These are phyloP conservation scores for Chiua virens DNA, from an alignment of 768 basidiomycete genomes.

Conservation along the genomic window DNA sequence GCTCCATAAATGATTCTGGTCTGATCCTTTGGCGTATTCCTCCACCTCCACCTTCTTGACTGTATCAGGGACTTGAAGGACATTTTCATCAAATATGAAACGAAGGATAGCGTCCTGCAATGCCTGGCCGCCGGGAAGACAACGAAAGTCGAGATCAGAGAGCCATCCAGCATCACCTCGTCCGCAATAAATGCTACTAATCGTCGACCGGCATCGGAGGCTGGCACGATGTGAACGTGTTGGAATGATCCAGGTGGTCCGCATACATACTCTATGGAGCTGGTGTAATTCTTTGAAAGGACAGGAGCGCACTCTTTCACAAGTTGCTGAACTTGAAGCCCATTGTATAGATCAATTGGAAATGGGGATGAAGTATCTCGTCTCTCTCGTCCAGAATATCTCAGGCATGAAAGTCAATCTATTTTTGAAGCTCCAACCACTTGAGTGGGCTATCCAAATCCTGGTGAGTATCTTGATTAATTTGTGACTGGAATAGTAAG, in stretches of 20 bases:
- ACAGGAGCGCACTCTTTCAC: constrained; percentile 13
- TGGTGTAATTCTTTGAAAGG: background rate
- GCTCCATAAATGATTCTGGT: constrained; percentile 4
- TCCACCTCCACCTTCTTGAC: constrained; percentile 1
- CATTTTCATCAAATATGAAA: constrained; percentile 17
- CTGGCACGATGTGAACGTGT: constrained; percentile 4
- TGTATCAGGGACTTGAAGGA: background rate
- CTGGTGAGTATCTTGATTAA: too few relatives aligned
- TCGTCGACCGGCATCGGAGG: background rate
- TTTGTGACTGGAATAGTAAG: too few relatives aligned
- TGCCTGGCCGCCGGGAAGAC: background rate
- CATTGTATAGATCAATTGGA: too few relatives aligned
- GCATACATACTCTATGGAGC: background rate
- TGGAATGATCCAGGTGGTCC: constrained; percentile 9
- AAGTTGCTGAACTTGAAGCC: too few relatives aligned
- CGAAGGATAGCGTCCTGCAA: constrained; percentile 1
- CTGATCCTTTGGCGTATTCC: background rate
- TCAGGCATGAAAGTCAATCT: too few relatives aligned
- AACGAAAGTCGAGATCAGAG: background rate
- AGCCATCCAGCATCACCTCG: constrained; percentile 9
- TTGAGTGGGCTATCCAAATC: too few relatives aligned
- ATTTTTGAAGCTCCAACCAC: too few relatives aligned
- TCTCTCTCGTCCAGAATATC: too few relatives aligned
- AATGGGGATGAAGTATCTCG: too few relatives aligned
- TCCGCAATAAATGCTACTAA: constrained; percentile 7